Evolutionary conservation across 83 land plant genomes (phyloP), one percentile per base, ranked within the genome.

Genomic region (Isoetes engelmannii): DNA sequence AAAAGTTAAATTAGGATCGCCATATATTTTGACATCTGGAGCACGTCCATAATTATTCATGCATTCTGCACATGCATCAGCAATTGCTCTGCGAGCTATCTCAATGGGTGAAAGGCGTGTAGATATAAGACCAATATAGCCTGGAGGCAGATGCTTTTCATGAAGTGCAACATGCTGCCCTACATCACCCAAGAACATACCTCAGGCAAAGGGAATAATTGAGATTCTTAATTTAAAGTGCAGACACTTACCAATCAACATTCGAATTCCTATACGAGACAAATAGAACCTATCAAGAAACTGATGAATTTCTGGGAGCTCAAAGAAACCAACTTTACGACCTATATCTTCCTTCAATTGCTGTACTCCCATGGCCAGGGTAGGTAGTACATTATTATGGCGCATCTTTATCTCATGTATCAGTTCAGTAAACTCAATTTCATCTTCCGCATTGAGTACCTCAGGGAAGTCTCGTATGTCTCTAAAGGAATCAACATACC

Each of bases 221-320:
- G 12, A 13, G n/a, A 13, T 15, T 9, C 63, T 60, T 13, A 13
- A 60, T 15, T 20, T 0, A 60, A 15, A 21, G 9, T 18, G 47
- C 41, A 10, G 1, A 21, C 47, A 64, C 67, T 9, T 41, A 64
- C 67, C 67, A 64, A 64, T 64, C 13, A 64, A 47, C 67, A 64
- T 64, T 6, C 67, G 47, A 1, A 64, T 64, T 28, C 67, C 67
- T 9, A 64, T 64, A 18, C 67, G 18, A n/a, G 67, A 64, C 67
- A 64, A 18, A 64, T 64, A 64, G 45, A 64, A 64, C 49, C 67
- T 7, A 41, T 64, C 67, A 28, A 64, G 47, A 17, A 64, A 64
- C 67, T 44, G 67, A 44, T 64, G 67, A 64, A 64, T 64, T 47
- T 64, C 67, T 15, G 67, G 67, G 13, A 64, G 67, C 53, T 64